These are phyloP conservation scores for Volutella citrinella DNA, from an alignment of 2,329 filamentous ascomycete genomes.

Conservation along the genomic window DNA sequence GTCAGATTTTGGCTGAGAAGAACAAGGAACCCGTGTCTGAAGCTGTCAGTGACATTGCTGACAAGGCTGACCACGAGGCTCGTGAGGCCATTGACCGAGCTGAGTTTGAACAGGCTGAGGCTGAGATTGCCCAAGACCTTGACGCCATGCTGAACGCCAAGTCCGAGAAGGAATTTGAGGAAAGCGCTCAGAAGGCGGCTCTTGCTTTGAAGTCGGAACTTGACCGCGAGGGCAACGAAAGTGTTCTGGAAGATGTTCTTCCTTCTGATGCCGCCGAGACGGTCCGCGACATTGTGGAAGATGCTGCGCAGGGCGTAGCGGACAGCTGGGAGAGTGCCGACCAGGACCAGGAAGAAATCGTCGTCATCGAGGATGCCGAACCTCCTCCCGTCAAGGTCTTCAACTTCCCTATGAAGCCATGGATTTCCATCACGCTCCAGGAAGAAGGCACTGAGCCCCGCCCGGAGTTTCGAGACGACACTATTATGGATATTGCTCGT, in stretches of 20 bases:
- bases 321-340: slow-evolving; percentile 92
- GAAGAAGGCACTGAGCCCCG: slow-evolving; percentile 53
- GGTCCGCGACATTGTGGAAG: slow-evolving; percentile 38
- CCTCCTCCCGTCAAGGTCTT: slow-evolving; percentile 72
- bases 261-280: slow-evolving; percentile 38
- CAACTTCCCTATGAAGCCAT: slow-evolving; percentile 96
- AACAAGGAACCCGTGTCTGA: slow-evolving; percentile 70
- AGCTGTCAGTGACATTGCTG: slow-evolving; percentile 64
- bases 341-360: slow-evolving; percentile 67
- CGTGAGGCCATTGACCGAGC: slow-evolving; percentile 62
- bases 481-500: slow-evolving; percentile 87
- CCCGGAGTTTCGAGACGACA: slow-evolving; percentile 69
- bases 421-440: slow-evolving; percentile 81
- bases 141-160: slow-evolving; percentile 48
- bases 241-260: slow-evolving; percentile 49
- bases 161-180: slow-evolving; percentile 53
- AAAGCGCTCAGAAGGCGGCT: slow-evolving; percentile 44
- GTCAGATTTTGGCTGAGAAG: slow-evolving; percentile 43
- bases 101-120: slow-evolving; percentile 46
- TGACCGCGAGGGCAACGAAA: slow-evolving; percentile 51
- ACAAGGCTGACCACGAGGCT: slow-evolving; percentile 50
- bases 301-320: slow-evolving; percentile 57
- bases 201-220: slow-evolving; percentile 52
- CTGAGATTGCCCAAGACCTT: slow-evolving; percentile 44
- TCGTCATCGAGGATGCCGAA: slow-evolving; percentile 64